Evolutionary conservation across 2,329 filamentous ascomycete species (phyloP).

Genomic region (Pestalotiopsis sp.): DNA sequence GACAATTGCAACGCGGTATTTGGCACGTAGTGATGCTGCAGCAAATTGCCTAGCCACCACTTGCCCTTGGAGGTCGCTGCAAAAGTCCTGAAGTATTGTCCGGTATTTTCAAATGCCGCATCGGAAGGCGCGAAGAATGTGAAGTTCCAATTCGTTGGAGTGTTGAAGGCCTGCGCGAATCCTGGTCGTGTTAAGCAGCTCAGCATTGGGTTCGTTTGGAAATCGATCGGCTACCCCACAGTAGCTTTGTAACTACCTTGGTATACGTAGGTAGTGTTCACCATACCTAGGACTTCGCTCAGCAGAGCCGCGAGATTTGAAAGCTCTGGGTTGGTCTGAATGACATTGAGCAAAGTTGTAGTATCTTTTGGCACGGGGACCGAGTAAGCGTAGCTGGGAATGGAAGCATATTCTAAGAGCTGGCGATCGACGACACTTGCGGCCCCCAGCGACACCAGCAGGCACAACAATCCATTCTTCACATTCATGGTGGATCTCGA

Average conservation of each 20-base stretch:
- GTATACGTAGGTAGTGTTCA: background rate
- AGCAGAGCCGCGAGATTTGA: background rate
- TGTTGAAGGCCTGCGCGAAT: constrained; percentile 31
- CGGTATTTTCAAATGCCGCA: constrained; percentile 30
- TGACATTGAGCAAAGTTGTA: background rate
- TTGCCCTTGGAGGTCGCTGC: constrained; percentile 28
- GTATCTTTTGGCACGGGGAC: background rate
- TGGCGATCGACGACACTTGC: constrained; percentile 1
- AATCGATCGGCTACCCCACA: too few relatives aligned
- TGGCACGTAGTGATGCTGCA: constrained; percentile 29
- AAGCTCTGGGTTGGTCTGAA: background rate
- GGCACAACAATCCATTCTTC: background rate
- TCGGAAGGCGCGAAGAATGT: constrained; percentile 35
- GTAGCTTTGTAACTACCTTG: constrained; percentile 1
- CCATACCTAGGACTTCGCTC: background rate
- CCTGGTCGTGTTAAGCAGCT: constrained; percentile 18
- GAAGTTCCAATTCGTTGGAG: constrained; percentile 27
- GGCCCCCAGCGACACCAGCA: background rate
- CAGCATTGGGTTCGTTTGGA: constrained; percentile 3
- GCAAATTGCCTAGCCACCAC: constrained; percentile 29
- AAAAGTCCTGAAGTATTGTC: constrained; percentile 28
- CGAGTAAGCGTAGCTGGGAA: background rate
- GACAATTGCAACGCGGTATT: constrained; percentile 23
- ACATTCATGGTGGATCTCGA: background rate
- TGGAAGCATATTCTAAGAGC: constrained; percentile 1